These are phyloP conservation scores for Candida montana DNA, from an alignment of 805 yeast genomes.

Conservation along the genomic window DNA sequence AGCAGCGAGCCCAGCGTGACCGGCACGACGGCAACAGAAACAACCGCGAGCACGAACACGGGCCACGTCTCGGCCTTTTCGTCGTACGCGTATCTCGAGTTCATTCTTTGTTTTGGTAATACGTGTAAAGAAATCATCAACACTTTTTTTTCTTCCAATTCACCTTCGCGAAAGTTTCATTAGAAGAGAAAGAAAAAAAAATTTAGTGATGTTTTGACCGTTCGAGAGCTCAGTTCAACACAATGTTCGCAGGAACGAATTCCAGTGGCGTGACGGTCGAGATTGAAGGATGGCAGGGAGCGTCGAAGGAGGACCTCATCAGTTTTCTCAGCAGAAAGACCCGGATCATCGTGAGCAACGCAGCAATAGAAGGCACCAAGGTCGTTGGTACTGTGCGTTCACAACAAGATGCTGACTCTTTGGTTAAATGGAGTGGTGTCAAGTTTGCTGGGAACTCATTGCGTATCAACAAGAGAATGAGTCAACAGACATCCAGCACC, in stretches of 20 bases:
- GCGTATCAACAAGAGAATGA: conserved; percentile 35
- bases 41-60: conserved; percentile 22
- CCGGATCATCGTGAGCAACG: conserved; percentile 47
- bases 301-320: conserved; percentile 60
- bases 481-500: conserved; percentile 36
- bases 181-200: background rate
- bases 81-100: conserved; percentile 25
- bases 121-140: background rate
- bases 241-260: too few relatives aligned
- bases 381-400: conserved; percentile 55
- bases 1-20: conserved; percentile 14
- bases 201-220: too few relatives aligned
- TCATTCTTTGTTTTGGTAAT: conserved; percentile 13
- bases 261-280: conserved; percentile 47
- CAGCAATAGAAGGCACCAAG: conserved; percentile 49
- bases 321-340: conserved; percentile 67
- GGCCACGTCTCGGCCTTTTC: conserved; percentile 26
- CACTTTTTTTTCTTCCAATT: background rate
- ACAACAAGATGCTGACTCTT: conserved; percentile 50
- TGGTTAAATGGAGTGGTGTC: conserved; percentile 66
- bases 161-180: background rate
- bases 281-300: conserved; percentile 79
- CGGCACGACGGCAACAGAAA: conserved; percentile 21
- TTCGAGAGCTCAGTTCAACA: too few relatives aligned
- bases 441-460: conserved; percentile 73